Percentiles rank a stretch among this genome's conserved stretches.
Evolutionary conservation across 768 basidiomycete genomes (phyloP).

Genomic region (Mrakia gelida): DNA sequence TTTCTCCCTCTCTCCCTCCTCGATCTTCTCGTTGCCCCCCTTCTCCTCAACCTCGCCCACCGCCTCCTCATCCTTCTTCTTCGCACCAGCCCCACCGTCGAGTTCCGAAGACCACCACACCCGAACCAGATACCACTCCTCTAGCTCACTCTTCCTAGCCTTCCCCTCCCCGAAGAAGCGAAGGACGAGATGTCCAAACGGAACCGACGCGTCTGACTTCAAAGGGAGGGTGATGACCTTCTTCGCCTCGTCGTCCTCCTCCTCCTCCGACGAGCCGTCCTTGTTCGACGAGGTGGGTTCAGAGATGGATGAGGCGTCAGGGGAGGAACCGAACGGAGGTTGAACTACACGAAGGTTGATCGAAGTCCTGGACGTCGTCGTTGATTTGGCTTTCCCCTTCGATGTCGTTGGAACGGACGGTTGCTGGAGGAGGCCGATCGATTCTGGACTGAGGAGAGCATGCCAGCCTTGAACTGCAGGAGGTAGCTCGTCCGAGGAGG

Average conservation of each 20-base stretch:
- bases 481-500: background rate
- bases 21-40: background rate
- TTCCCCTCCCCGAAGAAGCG: background rate
- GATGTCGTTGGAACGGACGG: background rate
- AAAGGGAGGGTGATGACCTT: background rate
- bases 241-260: background rate
- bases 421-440: background rate
- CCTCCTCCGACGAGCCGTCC: background rate
- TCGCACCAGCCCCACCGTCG: background rate
- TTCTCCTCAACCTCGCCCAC: background rate
- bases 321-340: background rate
- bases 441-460: background rate
- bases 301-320: too few species aligned
- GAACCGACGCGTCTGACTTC: background rate
- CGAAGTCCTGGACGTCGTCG: background rate
- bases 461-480: background rate
- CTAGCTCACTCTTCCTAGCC: background rate
- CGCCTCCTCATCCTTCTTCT: background rate
- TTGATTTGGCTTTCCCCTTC: background rate
- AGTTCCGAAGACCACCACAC: background rate
- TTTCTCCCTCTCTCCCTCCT: background rate
- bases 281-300: background rate
- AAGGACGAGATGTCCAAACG: slow-evolving; percentile 9
- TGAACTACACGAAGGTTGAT: background rate
- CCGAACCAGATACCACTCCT: background rate